phyloP scores from a whole-genome alignment of 192 early-diverging fungal genomes.

The Diversispora eburnea region DNA sequence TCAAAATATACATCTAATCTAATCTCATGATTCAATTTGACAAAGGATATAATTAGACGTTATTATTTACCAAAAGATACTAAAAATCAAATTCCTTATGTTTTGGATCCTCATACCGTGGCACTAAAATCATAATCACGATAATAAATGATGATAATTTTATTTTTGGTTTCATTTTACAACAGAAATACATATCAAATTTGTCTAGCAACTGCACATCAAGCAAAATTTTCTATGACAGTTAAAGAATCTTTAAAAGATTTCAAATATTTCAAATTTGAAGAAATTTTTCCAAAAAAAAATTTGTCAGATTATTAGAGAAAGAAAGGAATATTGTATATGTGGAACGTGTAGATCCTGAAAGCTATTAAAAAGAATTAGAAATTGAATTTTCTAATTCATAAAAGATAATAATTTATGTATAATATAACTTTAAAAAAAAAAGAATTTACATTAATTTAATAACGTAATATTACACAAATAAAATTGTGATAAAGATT shows the following conservation, averaged over 20 bases:
- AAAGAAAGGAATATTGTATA: conserved; percentile 60
- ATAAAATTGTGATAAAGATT: too few species aligned
- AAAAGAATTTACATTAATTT: too few species aligned
- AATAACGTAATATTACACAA: too few species aligned
- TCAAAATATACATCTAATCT: conserved; percentile 1
- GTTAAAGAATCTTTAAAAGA: conserved; percentile 72
- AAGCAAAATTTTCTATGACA: conserved; percentile 94
- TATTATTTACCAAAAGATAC: conserved; percentile 56
- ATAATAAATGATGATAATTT: conserved; percentile 24
- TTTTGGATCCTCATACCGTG: conserved; percentile 93
- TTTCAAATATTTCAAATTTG: conserved; percentile 49
- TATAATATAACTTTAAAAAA: too few species aligned
- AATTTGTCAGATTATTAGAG: conserved; percentile 68
- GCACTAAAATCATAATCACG: conserved; percentile 19
- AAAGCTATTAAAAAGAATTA: conserved; percentile 48
- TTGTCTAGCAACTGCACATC: conserved; percentile 88
- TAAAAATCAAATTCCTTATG: conserved; percentile 51
- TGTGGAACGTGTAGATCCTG: conserved; percentile 48
- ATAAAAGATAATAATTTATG: too few species aligned
- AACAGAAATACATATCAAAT: conserved; percentile 34
- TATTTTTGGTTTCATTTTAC: conserved; percentile 18
- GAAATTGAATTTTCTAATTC: conserved; percentile 26
- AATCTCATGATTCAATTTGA: conserved; percentile 44
- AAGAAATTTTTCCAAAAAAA: conserved; percentile 60
- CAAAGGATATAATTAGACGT: conserved; percentile 66